A percentile compares a stretch with the other conserved stretches of the same genome.
phyloP scores from a whole-genome alignment of 2,329 filamentous ascomycete species.

The Hymenoscyphus fraxineus region DNA sequence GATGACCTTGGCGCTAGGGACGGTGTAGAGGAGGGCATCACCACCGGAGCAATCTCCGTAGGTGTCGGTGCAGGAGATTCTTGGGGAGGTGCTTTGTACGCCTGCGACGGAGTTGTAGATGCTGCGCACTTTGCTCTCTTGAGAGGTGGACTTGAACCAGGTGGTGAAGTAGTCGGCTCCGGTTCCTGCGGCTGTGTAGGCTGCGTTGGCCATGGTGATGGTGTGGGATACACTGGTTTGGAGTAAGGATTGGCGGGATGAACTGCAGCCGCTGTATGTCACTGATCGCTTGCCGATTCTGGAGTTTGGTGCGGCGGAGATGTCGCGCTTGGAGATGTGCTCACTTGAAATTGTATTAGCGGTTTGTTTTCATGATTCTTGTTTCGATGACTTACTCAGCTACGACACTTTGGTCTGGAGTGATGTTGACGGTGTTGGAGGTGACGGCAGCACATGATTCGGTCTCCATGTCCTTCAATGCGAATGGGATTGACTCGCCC shows the following conservation, averaged over 20 bases:
- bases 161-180: constrained; percentile 23
- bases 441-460: constrained; percentile 15
- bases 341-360: constrained; percentile 12
- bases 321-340: constrained; percentile 11
- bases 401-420: constrained; percentile 23
- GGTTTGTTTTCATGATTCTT: not conserved
- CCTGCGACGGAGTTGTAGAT: constrained; percentile 25
- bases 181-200: constrained; percentile 24
- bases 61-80: constrained; percentile 23
- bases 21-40: constrained; percentile 24
- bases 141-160: constrained; percentile 26
- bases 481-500: constrained; percentile 18
- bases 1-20: constrained; percentile 24
- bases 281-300: constrained; percentile 26
- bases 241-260: constrained; percentile 20
- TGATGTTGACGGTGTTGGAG: constrained; percentile 23
- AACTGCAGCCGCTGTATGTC: constrained; percentile 21
- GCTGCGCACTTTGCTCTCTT: constrained; percentile 19
- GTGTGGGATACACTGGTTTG: constrained; percentile 22
- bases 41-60: constrained; percentile 26
- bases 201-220: constrained; percentile 21
- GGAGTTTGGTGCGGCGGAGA: constrained; percentile 7
- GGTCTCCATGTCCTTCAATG: constrained; percentile 11
- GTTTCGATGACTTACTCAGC: constrained; percentile 16
- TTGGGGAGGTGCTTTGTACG: constrained; percentile 25